phyloP scores from a whole-genome alignment of 2,329 filamentous ascomycete genomes.

The Stemphylium lycopersici region DNA sequence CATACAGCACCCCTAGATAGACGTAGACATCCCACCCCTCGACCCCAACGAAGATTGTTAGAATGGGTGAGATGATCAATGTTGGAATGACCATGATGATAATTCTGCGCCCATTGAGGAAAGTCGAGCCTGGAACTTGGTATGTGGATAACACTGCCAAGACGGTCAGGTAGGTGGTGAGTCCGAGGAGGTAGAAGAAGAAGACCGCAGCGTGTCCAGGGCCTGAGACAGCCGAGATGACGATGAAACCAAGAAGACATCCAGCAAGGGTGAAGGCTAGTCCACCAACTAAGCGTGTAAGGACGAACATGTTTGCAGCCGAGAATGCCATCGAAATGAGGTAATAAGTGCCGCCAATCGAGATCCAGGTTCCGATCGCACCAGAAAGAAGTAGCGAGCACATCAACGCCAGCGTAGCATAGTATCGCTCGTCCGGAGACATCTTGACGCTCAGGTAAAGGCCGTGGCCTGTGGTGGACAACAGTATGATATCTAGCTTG shows the following conservation, averaged over 20 bases:
- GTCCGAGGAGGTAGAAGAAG: constrained; percentile 63
- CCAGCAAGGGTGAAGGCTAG: constrained; percentile 59
- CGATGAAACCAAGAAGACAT: constrained; percentile 59
- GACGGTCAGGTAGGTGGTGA: constrained; percentile 65
- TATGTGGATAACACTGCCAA: constrained; percentile 56
- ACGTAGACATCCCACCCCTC: constrained; percentile 60
- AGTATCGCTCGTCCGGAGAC: constrained; percentile 55
- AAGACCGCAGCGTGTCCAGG: constrained; percentile 61
- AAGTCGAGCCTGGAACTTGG: constrained; percentile 60
- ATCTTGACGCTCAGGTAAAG: constrained; percentile 67
- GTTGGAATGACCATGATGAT: constrained; percentile 63
- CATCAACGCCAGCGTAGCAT: constrained; percentile 64
- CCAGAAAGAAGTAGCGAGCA: constrained; percentile 65
- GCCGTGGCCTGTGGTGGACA: constrained; percentile 65
- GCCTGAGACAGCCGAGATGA: constrained; percentile 54
- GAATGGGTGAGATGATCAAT: constrained; percentile 62
- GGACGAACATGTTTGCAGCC: constrained; percentile 61
- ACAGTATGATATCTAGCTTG: constrained; percentile 59
- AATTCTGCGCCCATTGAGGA: constrained; percentile 63
- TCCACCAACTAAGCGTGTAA: constrained; percentile 60
- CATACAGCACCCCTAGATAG: constrained; percentile 62
- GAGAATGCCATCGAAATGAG: constrained; percentile 63
- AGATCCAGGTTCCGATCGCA: constrained; percentile 68
- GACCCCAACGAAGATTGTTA: constrained; percentile 59
- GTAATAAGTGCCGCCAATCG: constrained; percentile 68